Evolutionary conservation across 352 stramenopile species (phyloP), one percentile per base, ranked within the genome.

Genomic region (Globisporangium nodosum): DNA sequence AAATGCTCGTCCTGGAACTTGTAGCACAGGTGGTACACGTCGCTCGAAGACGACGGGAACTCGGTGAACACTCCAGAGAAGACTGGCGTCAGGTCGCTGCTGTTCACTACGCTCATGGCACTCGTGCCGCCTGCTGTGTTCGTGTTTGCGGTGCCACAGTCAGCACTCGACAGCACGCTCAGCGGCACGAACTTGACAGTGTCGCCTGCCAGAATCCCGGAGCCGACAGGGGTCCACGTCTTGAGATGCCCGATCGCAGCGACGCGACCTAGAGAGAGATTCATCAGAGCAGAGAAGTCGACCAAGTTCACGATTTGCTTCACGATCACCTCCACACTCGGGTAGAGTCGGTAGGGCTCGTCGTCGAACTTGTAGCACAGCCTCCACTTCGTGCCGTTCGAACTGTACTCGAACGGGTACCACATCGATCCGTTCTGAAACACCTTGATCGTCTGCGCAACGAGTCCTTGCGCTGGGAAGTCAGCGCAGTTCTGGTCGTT

Each of bases 291-390:
- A 1, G 60, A 62, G 15, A 57, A 70, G 40, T 90, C 78, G 0
- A 76, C 50, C 2, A 90, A 24, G 15, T 69, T 52, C 4, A 74
- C 73, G 16, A 90, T 60, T 30, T 84, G 58, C 49, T 88, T 90
- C 6, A 88, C 80, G 7, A 60, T 56, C 20, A 90, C 59, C 2
- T 30, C 56, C 16, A 90, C 63, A 2, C 52, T 54, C 1, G 71
- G 52, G 52, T 80, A 88, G 6, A 88, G 49, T 0, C 72, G 66
- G 54, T 69, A 90, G 0, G 70, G 65, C 18, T 90, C 80, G 16
- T 67, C 62, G 4, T 85, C 67, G 61, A 88, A 87, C 54, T 81
- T 80, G 68, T 90, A 90, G 59, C 80, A 90, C 9, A 90, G 58
- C 24, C 66, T 58, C 80, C 80, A 88, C 5, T 49, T 55, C 0